Evolutionary conservation across 1,284 basidiomycete species (phyloP).

Genomic region (Rhodotorula mucilaginosa): DNA sequence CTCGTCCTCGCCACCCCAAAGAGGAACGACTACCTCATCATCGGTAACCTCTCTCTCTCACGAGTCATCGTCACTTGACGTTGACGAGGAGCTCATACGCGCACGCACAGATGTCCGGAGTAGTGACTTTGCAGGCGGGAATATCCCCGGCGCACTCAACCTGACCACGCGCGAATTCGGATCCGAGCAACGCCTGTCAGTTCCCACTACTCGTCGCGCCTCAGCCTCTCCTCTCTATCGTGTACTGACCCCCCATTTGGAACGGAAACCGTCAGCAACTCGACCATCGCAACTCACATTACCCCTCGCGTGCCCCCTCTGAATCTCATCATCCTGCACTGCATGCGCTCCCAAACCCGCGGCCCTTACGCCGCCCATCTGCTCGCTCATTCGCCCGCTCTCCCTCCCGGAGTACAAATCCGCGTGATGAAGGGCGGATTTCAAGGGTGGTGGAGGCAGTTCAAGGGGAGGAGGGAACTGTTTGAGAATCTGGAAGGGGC

Average conservation of each 20-base stretch:
- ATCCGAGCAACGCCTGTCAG: background rate
- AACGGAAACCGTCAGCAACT: background rate
- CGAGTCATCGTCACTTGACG: no score
- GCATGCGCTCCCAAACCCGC: conserved; percentile 33
- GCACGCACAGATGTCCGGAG: conserved; percentile 22
- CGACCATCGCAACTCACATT: conserved; percentile 12
- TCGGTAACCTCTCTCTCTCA: conserved; percentile 3
- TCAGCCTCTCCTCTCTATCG: no score
- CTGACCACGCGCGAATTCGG: conserved; percentile 21
- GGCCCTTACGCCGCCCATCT: conserved; percentile 29
- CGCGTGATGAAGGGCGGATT: conserved; percentile 25
- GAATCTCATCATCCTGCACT: conserved; percentile 17
- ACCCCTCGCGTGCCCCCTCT: background rate
- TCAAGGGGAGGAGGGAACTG: conserved; percentile 15
- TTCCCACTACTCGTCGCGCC: no score
- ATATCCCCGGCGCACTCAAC: conserved; percentile 23
- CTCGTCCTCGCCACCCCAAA: conserved; percentile 1
- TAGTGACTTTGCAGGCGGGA: conserved; percentile 26
- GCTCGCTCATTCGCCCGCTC: background rate
- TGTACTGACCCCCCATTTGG: no score
- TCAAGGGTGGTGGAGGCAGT: conserved; percentile 17
- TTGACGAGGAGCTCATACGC: no score
- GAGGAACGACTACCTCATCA: conserved; percentile 14
- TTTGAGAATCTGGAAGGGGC: conserved; percentile 16
- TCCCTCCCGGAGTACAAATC: conserved; percentile 14